Conservation (phyloP, 225 moss, liverwort and hornwort genomes). For the Physcomitrellopsis africana region DNA sequence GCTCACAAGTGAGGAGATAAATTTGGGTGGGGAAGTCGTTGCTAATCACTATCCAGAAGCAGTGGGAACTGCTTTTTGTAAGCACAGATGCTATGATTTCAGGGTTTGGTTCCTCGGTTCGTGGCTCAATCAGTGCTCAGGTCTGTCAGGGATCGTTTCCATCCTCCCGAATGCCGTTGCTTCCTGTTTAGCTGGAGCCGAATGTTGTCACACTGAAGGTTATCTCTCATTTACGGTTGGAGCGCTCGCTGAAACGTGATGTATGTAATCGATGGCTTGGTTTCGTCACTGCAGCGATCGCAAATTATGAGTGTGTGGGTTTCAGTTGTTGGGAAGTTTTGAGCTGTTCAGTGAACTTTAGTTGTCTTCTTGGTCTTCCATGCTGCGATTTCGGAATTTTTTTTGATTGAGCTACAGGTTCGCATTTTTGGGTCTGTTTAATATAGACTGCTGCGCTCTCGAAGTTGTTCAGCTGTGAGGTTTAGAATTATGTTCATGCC, state of each 20-base stretch:
- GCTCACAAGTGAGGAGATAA: too few species aligned
- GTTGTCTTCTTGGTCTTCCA: slow-evolving; percentile 17
- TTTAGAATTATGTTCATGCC: neutral
- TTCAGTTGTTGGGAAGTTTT: neutral
- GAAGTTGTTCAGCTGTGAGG: slow-evolving; percentile 5
- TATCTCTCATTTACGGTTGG: slow-evolving; percentile 5
- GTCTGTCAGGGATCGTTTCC: neutral
- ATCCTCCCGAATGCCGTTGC: neutral
- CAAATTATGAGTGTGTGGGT: neutral
- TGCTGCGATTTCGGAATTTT: neutral
- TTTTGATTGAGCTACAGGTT: neutral
- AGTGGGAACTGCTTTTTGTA: too few species aligned
- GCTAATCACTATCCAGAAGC: too few species aligned
- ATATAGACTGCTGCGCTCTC: neutral
- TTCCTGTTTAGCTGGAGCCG: slow-evolving; percentile 26
- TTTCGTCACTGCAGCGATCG: neutral
- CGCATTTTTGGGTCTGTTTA: neutral
- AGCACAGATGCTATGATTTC: neutral
- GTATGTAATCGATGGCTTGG: neutral
- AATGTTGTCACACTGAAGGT: neutral
- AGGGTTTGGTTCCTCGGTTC: neutral
- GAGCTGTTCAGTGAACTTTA: neutral
- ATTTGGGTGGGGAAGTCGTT: too few species aligned
- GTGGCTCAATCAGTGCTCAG: slow-evolving; percentile 18
- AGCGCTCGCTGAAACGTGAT: neutral